phyloP scores from a whole-genome alignment of 2,329 filamentous ascomycete genomes.

The Drechmeria coniospora region DNA sequence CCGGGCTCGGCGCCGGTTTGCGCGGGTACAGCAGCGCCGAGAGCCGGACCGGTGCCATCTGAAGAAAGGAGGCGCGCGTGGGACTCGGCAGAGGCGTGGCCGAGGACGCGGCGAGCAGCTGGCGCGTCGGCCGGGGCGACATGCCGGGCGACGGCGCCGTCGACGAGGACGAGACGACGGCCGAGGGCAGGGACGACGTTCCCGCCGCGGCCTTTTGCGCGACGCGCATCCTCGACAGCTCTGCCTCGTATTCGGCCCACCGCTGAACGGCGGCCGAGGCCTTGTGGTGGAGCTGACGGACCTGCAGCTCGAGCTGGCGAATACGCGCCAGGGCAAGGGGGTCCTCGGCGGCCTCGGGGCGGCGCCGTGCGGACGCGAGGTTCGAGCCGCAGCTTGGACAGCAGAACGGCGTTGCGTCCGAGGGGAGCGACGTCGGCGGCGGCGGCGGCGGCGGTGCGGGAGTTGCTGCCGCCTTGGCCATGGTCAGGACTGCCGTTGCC shows the following conservation, averaged over 20 bases:
- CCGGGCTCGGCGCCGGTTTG: constrained; percentile 20
- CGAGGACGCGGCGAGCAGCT: no score
- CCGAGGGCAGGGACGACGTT: no score
- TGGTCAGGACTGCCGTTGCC: constrained; percentile 14
- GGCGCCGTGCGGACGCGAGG: constrained; percentile 12
- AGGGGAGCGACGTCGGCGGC: constrained; percentile 9
- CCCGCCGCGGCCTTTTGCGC: no score
- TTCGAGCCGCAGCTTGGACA: constrained; percentile 36
- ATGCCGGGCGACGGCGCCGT: no score
- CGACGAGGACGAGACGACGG: no score
- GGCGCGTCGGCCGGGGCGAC: no score
- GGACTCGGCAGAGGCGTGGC: constrained; percentile 15
- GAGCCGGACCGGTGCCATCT: constrained; percentile 26
- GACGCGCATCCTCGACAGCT: constrained; percentile 45
- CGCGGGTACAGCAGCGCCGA: constrained; percentile 30
- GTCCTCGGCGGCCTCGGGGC: constrained; percentile 27
- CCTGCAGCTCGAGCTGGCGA: constrained; percentile 54
- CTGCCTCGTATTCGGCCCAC: constrained; percentile 70
- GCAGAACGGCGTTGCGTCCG: no score
- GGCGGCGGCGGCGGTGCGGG: no score
- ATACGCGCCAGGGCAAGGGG: constrained; percentile 44
- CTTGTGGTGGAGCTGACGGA: constrained; percentile 55
- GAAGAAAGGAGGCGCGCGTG: constrained; percentile 28
- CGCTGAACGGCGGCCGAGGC: constrained; percentile 47
- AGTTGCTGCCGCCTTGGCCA: constrained; percentile 15